Base-by-base conservation (phyloP, 1,284 basidiomycete species). In the Apiotrichum gracile region DNA sequence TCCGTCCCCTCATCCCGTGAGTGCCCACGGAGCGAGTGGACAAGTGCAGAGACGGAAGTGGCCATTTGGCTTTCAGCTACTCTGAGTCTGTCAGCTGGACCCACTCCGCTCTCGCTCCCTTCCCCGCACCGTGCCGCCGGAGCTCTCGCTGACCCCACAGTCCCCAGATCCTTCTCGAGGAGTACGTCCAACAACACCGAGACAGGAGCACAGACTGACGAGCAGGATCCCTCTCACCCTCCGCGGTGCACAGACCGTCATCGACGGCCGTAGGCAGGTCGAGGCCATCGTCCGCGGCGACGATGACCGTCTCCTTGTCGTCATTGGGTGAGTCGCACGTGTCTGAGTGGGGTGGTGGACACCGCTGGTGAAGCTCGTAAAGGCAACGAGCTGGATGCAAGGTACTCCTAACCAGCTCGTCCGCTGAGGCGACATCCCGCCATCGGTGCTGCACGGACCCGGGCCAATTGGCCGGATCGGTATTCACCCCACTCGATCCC, bases 101-200 rank as follows among this genome's bases (percentile, higher is more conserved):
- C 6, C 29, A 17, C 16, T n/a, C n/a, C n/a, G n/a, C n/a, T n/a
- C n/a, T n/a, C 12, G 9, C 19, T 47, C 5, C 24, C 5, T 33
- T 33, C 24, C 17, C 13, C 31, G 5, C 26, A 31, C 31, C 31
- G 9, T 47, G 16, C 16, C 4, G 25, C 37, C 9, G 19, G 27
- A 17, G n/a, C 10, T 19, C 22, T 37, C 31, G 42, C 57, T 58
- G 52, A 64, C 46, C 37, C 21, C 24, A 24, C 51, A 75, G 73
- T 2, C 90, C 90, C 39, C 88, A 91, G 68, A 92, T 96, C 61
- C 79, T 96, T 4, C 87, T 88, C 65, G 91, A 96, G 76, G 91
- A 96, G 73, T 74, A 42, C 57, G 70, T 56, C 14, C 16, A 1
- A 4, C 14, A 3, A 5, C 22, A n/a, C 9, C 17, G n/a, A 21